Evolutionary conservation across 2,329 filamentous ascomycete species (phyloP).

Genomic region (Balansia obtecta): DNA sequence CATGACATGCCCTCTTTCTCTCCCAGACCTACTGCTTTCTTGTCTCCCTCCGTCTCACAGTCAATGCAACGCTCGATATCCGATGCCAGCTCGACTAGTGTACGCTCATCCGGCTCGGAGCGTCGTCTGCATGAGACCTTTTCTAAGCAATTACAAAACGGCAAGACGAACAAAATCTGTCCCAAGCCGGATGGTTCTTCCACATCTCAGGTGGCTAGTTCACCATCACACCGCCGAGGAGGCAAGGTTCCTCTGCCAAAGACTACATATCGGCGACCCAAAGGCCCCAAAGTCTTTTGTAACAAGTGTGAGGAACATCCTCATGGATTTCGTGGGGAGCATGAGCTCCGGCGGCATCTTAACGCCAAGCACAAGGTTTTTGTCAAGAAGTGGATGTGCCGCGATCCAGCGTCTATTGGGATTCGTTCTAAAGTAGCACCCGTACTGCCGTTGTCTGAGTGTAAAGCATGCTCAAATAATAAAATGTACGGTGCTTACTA

Average conservation of each 20-base stretch:
- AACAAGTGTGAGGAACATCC: constrained; percentile 56
- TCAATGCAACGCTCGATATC: constrained; percentile 39
- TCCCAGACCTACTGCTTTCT: background rate
- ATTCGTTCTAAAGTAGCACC: constrained; percentile 32
- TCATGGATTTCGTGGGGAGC: constrained; percentile 73
- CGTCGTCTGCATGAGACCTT: constrained; percentile 35
- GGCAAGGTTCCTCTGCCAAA: constrained; percentile 33
- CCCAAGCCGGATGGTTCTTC: constrained; percentile 28
- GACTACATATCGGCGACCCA: constrained; percentile 43
- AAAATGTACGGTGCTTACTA: constrained; percentile 89
- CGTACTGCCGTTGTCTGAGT: constrained; percentile 58
- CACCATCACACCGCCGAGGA: constrained; percentile 21
- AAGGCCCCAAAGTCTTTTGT: constrained; percentile 62
- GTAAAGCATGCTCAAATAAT: constrained; percentile 65
- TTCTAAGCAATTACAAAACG: constrained; percentile 32
- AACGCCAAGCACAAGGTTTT: constrained; percentile 48
- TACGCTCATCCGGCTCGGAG: constrained; percentile 32
- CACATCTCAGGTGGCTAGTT: constrained; percentile 6
- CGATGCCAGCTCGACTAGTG: constrained; percentile 27
- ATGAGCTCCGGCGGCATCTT: constrained; percentile 62
- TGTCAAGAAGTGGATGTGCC: constrained; percentile 46
- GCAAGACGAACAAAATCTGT: constrained; percentile 24
- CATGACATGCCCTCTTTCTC: constrained; percentile 19
- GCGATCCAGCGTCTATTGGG: constrained; percentile 34
- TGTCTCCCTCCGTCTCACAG: background rate